Base-by-base conservation (phyloP, 768 basidiomycete genomes). In the Crucibulum laeve region DNA sequence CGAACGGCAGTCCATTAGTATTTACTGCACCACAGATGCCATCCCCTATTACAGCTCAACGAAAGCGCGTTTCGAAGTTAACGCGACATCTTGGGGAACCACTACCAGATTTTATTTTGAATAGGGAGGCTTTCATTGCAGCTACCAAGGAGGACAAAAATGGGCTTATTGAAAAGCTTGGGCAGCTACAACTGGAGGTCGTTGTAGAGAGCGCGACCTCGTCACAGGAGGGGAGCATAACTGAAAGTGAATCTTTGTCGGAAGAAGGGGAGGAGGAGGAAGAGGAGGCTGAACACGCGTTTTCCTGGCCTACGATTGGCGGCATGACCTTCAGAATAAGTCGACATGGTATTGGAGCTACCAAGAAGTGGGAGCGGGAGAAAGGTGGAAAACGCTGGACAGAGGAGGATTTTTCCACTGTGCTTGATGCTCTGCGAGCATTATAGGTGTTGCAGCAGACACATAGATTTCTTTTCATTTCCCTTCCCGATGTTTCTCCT, bases 281-380 rank as follows among this genome's bases (percentile, higher is more conserved):
- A 17, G 47, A 41, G 14, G 19, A 49, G 14, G 43, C 38, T 25
- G 52, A 45, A 36, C 51, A 53, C 41, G 45, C 51, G n/a, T 56
- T 8, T 30, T 8, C 8, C 28, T 8, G 28, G 28, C 8, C 28
- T 8, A n/a, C n/a, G 8, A n/a, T n/a, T 8, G 28, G n/a, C 8
- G 28, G 28, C 28, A 30, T 30, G 28, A 30, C n/a, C 8, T 8
- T 30, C 8, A 8, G n/a, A 8, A n/a, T 30, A 8, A n/a, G 28
- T 8, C 28, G 28, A 42, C 22, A 48, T 35, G 36, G 35, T 32
- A 15, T 48, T 47, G 46, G 45, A 49, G 25, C 35, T 53, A 63
- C 61, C n/a, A 53, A 54, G 32, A 62, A 62, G 34, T 74, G 74
- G 72, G 32, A 66, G 5, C 56, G 59, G 22, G 73, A 74, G 51